Base-by-base conservation (phyloP, 1,139 yeast genomes). In the Geotrichum europaeum region DNA sequence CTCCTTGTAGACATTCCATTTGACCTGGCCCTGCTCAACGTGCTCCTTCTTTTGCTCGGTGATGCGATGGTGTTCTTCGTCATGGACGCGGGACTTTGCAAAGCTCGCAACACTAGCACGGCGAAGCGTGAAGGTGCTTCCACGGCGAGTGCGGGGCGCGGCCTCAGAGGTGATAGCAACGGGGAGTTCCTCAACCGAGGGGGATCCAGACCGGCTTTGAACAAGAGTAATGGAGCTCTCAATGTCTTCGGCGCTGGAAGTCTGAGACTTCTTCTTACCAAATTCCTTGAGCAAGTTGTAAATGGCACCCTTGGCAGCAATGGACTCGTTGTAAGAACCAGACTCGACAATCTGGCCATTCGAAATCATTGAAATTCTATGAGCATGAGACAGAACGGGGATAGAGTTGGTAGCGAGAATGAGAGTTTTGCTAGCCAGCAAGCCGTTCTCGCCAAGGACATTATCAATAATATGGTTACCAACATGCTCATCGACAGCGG, bases 401-500 rank as follows among this genome's bases (percentile, higher is more conserved):
- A 94, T 87, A 62, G 89, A 86, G 75, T 94, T 94, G 9, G 99
- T 94, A 7, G 97, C 95, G 69, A 94, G 80, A 51, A 94, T 78
- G 69, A 85, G 86, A 67, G 96, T 84, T 74, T 90, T 92, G 24
- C 87, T 72, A 56, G 84, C 82, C 66, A 94, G 78, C 66, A 94
- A 79, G 63, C 99, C 98, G 43, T 81, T 76, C 25, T 91, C 85
- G 22, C 97, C 96, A 61, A 89, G 77, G 51, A 89, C 95, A 66
- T 87, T 84, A 66, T 85, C 85, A 65, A 86, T 82, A 69, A 94
- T 79, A 72, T 91, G 96, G 68, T 83, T 85, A 20, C 96, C 96
- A 67, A 91, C 97, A 74, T 94, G 96, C 69, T 92, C 96, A 76
- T 94, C 97, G 62, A 94, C 96, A 60, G 98, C 96, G 71, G 96